These are phyloP conservation scores for Boletus mariae DNA, from an alignment of 1,284 basidiomycete species.

Conservation along the genomic window DNA sequence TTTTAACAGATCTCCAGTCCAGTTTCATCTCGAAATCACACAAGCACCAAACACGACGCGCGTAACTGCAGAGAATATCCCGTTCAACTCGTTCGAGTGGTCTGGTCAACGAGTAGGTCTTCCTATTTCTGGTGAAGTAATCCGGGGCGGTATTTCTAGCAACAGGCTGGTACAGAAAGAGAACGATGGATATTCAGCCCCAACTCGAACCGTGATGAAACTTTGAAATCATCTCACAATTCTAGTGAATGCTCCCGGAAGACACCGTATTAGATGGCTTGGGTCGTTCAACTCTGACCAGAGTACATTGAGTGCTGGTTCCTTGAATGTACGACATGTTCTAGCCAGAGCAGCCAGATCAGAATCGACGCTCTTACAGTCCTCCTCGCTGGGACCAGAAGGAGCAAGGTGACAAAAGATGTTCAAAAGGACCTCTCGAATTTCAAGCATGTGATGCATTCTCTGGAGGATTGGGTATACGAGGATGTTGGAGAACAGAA, in stretches of 20 bases:
- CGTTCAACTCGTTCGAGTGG: too few relatives aligned
- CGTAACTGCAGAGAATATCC: too few relatives aligned
- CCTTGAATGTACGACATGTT: neutral
- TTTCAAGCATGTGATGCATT: neutral
- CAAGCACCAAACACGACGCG: too few relatives aligned
- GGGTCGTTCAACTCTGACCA: neutral
- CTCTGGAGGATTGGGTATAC: constrained; percentile 25
- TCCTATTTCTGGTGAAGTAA: too few relatives aligned
- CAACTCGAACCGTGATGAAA: neutral
- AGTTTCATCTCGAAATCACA: too few relatives aligned
- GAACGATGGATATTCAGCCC: neutral
- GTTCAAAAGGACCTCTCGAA: neutral
- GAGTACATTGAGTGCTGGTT: neutral
- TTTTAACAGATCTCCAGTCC: too few relatives aligned
- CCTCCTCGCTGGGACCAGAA: too few relatives aligned
- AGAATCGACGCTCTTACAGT: neutral
- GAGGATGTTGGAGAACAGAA: too few relatives aligned
- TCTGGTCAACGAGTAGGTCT: neutral
- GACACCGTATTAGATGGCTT: neutral
- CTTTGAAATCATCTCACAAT: neutral
- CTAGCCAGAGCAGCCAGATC: neutral
- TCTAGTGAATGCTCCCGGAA: neutral
- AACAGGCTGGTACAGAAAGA: neutral
- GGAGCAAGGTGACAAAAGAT: neutral
- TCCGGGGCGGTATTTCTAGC: too few relatives aligned